A percentile compares a stretch with the other conserved stretches of the same genome.
Conservation (phyloP, 1,284 basidiomycete species). For the Xerocomus nothofagi region DNA sequence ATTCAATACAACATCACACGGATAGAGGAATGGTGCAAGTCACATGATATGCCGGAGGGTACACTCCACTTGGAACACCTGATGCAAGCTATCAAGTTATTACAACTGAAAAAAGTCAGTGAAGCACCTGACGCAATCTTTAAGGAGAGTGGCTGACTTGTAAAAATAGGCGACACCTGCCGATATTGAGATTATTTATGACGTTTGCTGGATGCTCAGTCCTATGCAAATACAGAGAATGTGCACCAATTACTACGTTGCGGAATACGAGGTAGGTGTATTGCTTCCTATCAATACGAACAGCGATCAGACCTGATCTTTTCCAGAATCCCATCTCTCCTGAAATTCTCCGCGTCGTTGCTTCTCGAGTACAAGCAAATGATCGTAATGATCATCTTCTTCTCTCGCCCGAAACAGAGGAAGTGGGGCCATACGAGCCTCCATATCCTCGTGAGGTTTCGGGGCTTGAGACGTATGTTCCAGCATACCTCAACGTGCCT, state of each 20-base stretch:
- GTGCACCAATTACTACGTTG: constrained; percentile 98
- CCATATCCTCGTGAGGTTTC: constrained; percentile 86
- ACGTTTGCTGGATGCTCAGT: constrained; percentile 99
- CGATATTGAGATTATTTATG: constrained; percentile 98
- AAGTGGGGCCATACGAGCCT: constrained; percentile 89
- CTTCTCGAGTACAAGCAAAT: constrained; percentile 89
- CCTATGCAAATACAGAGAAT: constrained; percentile 99
- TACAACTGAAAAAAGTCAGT: constrained; percentile 95
- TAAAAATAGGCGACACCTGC: constrained; percentile 73
- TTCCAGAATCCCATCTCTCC: constrained; percentile 89
- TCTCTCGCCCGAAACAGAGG: constrained; percentile 91
- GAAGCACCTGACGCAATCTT: background rate
- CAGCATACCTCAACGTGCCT: constrained; percentile 82
- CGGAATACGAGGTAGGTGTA: constrained; percentile 86
- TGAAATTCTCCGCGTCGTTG: constrained; percentile 95
- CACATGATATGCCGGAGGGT: constrained; percentile 98
- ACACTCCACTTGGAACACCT: constrained; percentile 97
- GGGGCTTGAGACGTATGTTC: constrained; percentile 85
- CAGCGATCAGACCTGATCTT: constrained; percentile 6
- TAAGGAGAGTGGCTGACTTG: constrained; percentile 9
- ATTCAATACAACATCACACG: constrained; percentile 99
- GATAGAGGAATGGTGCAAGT: constrained; percentile 98
- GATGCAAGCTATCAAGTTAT: constrained; percentile 98
- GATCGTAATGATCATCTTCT: constrained; percentile 95
- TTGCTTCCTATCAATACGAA: background rate